Evolutionary conservation across 2,329 filamentous ascomycete genomes (phyloP).

Genomic region (Aureobasidium uvarum): DNA sequence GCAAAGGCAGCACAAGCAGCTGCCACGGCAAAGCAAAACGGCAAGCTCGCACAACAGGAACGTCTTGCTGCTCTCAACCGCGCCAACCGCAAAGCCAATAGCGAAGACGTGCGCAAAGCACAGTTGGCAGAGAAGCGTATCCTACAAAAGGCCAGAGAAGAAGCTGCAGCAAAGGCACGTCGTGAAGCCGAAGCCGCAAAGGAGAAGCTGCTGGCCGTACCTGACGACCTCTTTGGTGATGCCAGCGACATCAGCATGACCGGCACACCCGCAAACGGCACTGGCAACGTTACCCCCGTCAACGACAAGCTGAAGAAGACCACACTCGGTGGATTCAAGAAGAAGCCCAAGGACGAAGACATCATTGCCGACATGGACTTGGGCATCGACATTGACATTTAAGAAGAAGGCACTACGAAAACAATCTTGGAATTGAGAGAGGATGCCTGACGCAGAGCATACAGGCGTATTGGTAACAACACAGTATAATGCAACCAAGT

Average conservation of each 20-base stretch:
- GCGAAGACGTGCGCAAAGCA: constrained; percentile 86
- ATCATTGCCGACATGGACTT: constrained; percentile 82
- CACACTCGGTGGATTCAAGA: constrained; percentile 47
- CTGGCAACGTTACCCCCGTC: constrained; percentile 30
- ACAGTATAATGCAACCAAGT: too few species aligned
- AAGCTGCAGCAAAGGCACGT: constrained; percentile 53
- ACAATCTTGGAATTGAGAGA: too few species aligned
- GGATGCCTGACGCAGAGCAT: too few species aligned
- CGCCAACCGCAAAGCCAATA: constrained; percentile 78
- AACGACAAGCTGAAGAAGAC: constrained; percentile 51
- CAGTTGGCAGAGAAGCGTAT: constrained; percentile 69
- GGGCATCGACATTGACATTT: constrained; percentile 85
- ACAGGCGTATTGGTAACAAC: too few species aligned
- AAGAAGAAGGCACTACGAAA: too few species aligned
- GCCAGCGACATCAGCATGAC: constrained; percentile 47
- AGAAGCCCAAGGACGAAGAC: constrained; percentile 84
- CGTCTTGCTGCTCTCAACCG: constrained; percentile 79
- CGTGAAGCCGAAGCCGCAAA: constrained; percentile 45
- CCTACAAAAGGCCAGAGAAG: constrained; percentile 47
- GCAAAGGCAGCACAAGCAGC: constrained; percentile 44
- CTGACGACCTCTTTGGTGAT: constrained; percentile 50
- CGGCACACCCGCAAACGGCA: constrained; percentile 51
- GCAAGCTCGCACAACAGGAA: constrained; percentile 65
- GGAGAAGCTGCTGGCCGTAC: constrained; percentile 36
- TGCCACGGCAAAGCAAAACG: constrained; percentile 49